Evolutionary conservation across 768 basidiomycete genomes (phyloP), one percentile per base, ranked within the genome.

Genomic region (Hericium coralloides): DNA sequence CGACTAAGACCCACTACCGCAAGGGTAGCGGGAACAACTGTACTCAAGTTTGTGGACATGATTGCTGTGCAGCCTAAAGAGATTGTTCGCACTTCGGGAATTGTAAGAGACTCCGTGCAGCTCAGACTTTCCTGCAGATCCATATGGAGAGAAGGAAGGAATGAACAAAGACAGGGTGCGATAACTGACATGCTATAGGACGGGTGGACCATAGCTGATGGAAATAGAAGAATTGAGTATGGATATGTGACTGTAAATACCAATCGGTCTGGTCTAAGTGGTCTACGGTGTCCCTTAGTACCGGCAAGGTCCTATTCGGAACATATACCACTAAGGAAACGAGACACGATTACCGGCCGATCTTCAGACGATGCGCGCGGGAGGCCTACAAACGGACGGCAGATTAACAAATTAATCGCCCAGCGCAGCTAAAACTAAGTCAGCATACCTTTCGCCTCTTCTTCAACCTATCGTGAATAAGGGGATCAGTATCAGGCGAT

Each of bases 361-460:
- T 50, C 52, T 62, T 62, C 51, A 62, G 23, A 20, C 61, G 61
- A 23, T 62, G 59, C 7, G 61, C 22, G 12, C 61, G 61, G 55
- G 56, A 53, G n/a, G 55, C 49, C 61, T 62, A 48, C 17, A 41
- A 15, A 37, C 10, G 31, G 26, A 31, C 18, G 22, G 25, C 20
- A 31, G 20, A 25, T 49, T 22, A 20, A 37, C 45, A 22, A 36
- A 20, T 26, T 0, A 37, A 45, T 4, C 1, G 20, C 37, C 3
- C 23, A 26, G 20, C 1, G 17, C 50, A 12, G 25, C 47, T 15
- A 53, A 37, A 4, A n/a, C 31, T 9, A 39, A 43, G 15, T 55
- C 72, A 6, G 38, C 84, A 59, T 68, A 91, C 91, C 75, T 84
- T 88, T 80, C 93, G 79, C 63, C 91, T 83, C 78, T 95, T 95